Percentiles rank a stretch among this genome's conserved stretches.
These are phyloP conservation scores for Calonectria pauciramosa DNA, from an alignment of 2,329 filamentous ascomycete species.

Conservation along the genomic window DNA sequence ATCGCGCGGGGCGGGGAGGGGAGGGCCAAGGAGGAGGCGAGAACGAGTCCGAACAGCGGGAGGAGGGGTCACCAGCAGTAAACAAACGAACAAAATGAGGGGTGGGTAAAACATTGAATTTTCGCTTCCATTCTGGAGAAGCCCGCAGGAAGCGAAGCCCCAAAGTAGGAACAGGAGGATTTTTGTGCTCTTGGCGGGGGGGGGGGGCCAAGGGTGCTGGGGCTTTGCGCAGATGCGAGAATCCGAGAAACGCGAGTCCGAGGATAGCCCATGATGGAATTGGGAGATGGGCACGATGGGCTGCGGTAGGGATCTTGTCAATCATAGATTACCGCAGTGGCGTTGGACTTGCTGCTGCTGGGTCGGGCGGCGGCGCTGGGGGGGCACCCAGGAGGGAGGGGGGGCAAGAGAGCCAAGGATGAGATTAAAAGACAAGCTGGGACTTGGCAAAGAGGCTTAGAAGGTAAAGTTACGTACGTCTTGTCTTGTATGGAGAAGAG, in stretches of 20 bases:
- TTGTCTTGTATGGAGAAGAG: neutral
- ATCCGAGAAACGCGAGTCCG: conserved; percentile 25
- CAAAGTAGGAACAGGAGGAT: neutral
- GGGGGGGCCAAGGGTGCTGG: neutral
- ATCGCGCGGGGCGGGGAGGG: neutral
- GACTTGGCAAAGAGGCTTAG: conserved; percentile 2
- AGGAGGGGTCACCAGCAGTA: neutral
- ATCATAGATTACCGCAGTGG: neutral
- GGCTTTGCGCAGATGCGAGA: neutral
- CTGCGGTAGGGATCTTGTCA: conserved; percentile 4
- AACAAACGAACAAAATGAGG: neutral
- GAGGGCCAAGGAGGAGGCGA: neutral
- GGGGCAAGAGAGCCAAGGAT: neutral
- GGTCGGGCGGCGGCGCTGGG: neutral
- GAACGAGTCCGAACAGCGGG: neutral
- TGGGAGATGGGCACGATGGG: neutral
- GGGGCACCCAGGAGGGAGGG: neutral
- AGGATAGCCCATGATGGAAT: neutral
- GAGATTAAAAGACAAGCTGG: neutral
- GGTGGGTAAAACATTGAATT: neutral
- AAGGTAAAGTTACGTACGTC: neutral
- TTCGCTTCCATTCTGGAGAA: neutral
- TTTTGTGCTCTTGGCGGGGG: conserved; percentile 3
- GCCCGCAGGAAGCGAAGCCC: conserved; percentile 1
- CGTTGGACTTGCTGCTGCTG: neutral